Evolutionary conservation across 208 protist genomes (phyloP).

Genomic region (Leishmania martiniquensis): DNA sequence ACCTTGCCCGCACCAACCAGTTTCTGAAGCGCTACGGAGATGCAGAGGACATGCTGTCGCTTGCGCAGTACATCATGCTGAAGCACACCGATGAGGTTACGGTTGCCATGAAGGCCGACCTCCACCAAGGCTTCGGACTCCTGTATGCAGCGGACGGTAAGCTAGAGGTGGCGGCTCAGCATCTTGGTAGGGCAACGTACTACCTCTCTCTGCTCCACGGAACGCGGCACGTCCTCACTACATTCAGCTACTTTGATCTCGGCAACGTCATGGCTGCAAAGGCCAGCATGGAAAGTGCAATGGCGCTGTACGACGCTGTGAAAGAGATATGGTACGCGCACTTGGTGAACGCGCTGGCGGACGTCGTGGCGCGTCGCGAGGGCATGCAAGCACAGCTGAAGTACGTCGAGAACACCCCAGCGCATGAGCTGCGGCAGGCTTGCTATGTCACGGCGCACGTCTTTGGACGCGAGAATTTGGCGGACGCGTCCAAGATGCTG

Average conservation of each 20-base stretch:
- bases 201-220: conserved; percentile 88
- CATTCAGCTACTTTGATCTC: conserved; percentile 92
- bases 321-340: conserved; percentile 87
- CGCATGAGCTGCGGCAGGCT: conserved; percentile 33
- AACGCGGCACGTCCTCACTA: conserved; percentile 75
- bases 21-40: conserved; percentile 80
- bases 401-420: conserved; percentile 69
- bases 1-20: conserved; percentile 87
- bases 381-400: conserved; percentile 59
- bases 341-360: conserved; percentile 50
- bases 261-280: conserved; percentile 92
- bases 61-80: conserved; percentile 86
- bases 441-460: conserved; percentile 65
- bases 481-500: conserved; percentile 88
- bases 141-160: conserved; percentile 87
- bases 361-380: conserved; percentile 57
- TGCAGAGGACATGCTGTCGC: conserved; percentile 88
- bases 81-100: conserved; percentile 61
- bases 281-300: conserved; percentile 82
- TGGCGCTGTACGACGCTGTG: conserved; percentile 87
- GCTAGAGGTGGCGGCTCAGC: conserved; percentile 80
- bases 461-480: conserved; percentile 83
- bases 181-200: conserved; percentile 86
- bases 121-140: conserved; percentile 90
- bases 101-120: conserved; percentile 70